Evolutionary conservation across 2,329 filamentous ascomycete species (phyloP).

Genomic region (Beauveria rudraprayagi): DNA sequence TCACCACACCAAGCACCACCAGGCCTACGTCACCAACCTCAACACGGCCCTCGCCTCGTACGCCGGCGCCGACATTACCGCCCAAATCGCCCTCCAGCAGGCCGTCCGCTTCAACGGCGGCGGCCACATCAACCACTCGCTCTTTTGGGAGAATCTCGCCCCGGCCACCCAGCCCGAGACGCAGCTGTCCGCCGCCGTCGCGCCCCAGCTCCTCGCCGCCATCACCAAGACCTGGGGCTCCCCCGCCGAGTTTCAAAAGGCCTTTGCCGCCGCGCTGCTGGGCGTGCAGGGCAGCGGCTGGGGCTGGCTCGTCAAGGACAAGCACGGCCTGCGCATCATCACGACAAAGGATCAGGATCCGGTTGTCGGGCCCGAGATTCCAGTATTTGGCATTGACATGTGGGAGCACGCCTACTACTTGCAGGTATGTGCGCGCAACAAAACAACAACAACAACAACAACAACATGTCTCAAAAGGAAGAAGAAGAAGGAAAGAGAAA

Average conservation of each 20-base stretch:
- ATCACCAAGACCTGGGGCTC: conserved; percentile 63
- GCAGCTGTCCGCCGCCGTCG: conserved; percentile 37
- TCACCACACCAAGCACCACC: conserved; percentile 72
- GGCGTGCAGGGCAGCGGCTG: conserved; percentile 77
- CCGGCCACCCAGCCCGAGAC: conserved; percentile 53
- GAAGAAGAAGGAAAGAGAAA: background rate
- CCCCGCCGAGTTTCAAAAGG: conserved; percentile 55
- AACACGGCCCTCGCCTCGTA: conserved; percentile 59
- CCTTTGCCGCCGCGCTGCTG: conserved; percentile 58
- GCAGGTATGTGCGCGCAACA: conserved; percentile 44
- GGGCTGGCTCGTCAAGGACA: conserved; percentile 74
- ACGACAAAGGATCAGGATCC: conserved; percentile 86
- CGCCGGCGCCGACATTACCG: conserved; percentile 51
- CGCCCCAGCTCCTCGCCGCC: conserved; percentile 50
- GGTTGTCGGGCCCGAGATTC: conserved; percentile 54
- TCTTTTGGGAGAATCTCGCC: conserved; percentile 83
- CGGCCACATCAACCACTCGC: conserved; percentile 85
- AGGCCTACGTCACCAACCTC: conserved; percentile 69
- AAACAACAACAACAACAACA: too few relatives aligned
- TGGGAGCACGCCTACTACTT: conserved; percentile 94
- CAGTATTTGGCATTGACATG: conserved; percentile 75
- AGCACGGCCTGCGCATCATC: conserved; percentile 56
- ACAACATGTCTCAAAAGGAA: background rate
- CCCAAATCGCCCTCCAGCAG: conserved; percentile 59
- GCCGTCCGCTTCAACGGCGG: conserved; percentile 83